These are phyloP conservation scores for Senna tora DNA, from an alignment of 306 rosid genomes.

Conservation along the genomic window DNA sequence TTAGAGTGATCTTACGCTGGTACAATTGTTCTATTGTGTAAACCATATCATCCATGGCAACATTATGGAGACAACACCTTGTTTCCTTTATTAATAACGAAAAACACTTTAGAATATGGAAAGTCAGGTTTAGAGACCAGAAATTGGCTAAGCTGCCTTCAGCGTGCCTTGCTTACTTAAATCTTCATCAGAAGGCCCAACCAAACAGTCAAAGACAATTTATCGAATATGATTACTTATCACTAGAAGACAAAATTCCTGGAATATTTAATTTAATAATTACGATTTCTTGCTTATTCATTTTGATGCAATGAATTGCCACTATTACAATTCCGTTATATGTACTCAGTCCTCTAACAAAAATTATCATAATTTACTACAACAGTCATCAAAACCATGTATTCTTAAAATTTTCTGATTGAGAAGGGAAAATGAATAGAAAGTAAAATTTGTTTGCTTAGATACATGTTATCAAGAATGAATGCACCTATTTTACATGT, in stretches of 20 bases:
- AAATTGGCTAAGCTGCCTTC: background rate
- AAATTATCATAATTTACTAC: slow-evolving; percentile 6
- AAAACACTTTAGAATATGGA: background rate
- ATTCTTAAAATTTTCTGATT: background rate
- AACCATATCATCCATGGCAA: background rate
- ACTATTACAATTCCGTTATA: slow-evolving; percentile 9
- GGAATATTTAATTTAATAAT: background rate
- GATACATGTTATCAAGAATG: background rate
- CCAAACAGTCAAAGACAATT: background rate
- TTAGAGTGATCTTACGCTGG: background rate
- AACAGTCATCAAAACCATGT: slow-evolving; percentile 28
- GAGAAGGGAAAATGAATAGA: background rate
- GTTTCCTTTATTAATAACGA: background rate
- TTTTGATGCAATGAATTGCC: background rate
- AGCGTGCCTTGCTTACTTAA: slow-evolving; percentile 14
- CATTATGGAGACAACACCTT: background rate
- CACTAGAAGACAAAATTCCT: background rate
- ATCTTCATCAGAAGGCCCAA: slow-evolving; percentile 12
- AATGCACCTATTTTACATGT: background rate
- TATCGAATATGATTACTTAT: background rate
- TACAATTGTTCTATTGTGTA: background rate
- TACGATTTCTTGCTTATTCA: background rate
- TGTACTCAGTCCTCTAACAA: slow-evolving; percentile 27
- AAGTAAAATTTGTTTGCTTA: background rate
- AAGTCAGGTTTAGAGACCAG: slow-evolving; percentile 3